Base-by-base conservation (phyloP, 176 grass and related monocot genomes). In the Oryza australiensis region DNA sequence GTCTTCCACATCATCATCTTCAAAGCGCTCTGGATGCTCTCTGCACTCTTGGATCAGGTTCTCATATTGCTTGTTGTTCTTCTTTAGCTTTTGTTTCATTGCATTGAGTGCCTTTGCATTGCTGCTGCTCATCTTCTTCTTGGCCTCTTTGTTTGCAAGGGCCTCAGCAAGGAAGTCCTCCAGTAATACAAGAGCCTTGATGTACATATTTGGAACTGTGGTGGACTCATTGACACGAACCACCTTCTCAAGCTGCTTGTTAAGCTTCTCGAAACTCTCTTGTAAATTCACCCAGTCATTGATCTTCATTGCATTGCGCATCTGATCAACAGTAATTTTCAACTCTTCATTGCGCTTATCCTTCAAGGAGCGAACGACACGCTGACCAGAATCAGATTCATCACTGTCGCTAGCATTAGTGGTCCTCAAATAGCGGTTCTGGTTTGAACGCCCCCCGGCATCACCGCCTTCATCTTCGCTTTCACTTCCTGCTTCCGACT, bases 111-210 rank as follows among this genome's bases (percentile, higher is more conserved):
- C 95, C 67, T 93, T 94, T 0, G 92, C 84, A 33, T 98, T 98
- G 79, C 90, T 98, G 82, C 90, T 98, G 82, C 95, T 98, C 95
- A 98, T 98, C 82, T 98, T 98, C 79, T 93, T 98, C 82, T 98
- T 98, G 62, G 86, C 90, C 68, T 98, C 95, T 78, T 98, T 98
- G 51, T 98, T 98, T 10, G 95, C 95, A 81, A 98, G 80, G n/a
- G 95, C 89, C 70, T 95, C 83, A 27, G 90, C 79, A 43, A 98
- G 85, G 77, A 95, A 98, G 76, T 98, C 95, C 80, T 98, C 95
- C 24, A 98, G 79, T 53, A 95, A 75, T 20, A 98, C 90, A 20
- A 98, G 84, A 35, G 95, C 89, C 29, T 91, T 98, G 70, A 98
- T 93, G 73, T 98, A 98, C 62, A 92, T 83, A 59, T 77, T 89